Base-by-base conservation (phyloP, 2,329 filamentous ascomycete species). In the Pseudogymnoascus sp. region DNA sequence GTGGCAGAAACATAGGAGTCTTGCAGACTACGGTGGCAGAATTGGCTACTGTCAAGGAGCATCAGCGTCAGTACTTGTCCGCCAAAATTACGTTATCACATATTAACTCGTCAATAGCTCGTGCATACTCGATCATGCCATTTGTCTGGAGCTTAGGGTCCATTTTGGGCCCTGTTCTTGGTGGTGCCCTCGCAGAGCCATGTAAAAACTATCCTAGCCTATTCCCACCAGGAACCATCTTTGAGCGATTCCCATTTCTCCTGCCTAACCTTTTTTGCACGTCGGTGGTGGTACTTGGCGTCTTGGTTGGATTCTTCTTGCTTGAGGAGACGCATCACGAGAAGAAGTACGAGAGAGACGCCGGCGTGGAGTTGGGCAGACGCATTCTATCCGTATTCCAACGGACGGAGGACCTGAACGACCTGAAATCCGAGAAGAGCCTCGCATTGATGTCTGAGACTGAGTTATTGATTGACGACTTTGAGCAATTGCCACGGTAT, bases 111-210 rank as follows among this genome's bases (percentile, higher is more conserved):
- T 66, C 57, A 59, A 61, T 63, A 91, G 88, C 92, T 66, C 89
- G 90, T 67, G 94, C 92, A 57, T 99, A 95, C 75, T 90, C 92
- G 10, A 92, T 97, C 66, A 96, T 99, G 91, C 94, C 94, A 5
- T 90, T 96, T 71, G 90, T 97, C 23, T 99, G 94, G 94, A 96
- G 92, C 71, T 81, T 99, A 69, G 94, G 94, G 79, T 96, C 92
- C 26, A 96, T 97, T 67, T 80, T 96, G 66, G 94, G 94, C 33
- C 92, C 92, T 55, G 88, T 89, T 71, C 88, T 97, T 70, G 94
- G 94, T 69, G 94, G 94, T 67, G 84, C 90, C 61, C 81, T 99
- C 57, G 92, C 94, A 57, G 83, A 90, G 67, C 94, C 94, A 18
- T 94, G 90, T 69, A 80, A 85, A 64, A 91, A 83, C 71, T 94